Evolutionary conservation across 2,329 filamentous ascomycete genomes (phyloP).

Genomic region (Myriosclerotinia duriaeana): DNA sequence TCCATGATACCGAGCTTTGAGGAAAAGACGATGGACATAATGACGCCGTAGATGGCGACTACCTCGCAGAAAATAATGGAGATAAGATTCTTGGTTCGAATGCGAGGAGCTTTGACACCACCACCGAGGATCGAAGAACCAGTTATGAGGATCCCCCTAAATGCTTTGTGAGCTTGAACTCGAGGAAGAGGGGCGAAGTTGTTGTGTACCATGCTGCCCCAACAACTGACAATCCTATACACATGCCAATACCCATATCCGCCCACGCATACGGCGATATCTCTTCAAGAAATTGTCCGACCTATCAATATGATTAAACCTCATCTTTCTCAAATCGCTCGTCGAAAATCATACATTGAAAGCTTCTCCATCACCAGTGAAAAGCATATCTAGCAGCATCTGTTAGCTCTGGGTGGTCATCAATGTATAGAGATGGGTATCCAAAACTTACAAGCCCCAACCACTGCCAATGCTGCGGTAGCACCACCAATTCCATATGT

Average conservation of each 20-base stretch:
- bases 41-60: constrained; percentile 99
- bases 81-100: constrained; percentile 98
- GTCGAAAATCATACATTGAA: constrained; percentile 71
- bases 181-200: constrained; percentile 3
- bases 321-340: neutral
- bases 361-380: constrained; percentile 90
- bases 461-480: constrained; percentile 66
- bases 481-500: constrained; percentile 68
- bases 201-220: constrained; percentile 84
- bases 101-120: constrained; percentile 93
- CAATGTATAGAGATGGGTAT: constrained; percentile 20
- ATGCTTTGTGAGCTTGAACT: constrained; percentile 24
- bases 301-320: constrained; percentile 47
- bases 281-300: constrained; percentile 91
- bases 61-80: constrained; percentile 99
- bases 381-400: constrained; percentile 81
- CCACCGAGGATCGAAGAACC: constrained; percentile 96
- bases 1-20: constrained; percentile 72
- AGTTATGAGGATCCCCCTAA: constrained; percentile 97
- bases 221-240: constrained; percentile 93
- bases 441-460: constrained; percentile 74
- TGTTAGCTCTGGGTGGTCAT: constrained; percentile 32
- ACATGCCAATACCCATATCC: constrained; percentile 83
- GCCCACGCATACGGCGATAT: constrained; percentile 96
- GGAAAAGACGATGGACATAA: constrained; percentile 99